A percentile compares a stretch with the other conserved stretches of the same genome.
phyloP scores from a whole-genome alignment of 2,329 filamentous ascomycete species.

The Paraconiothyrium sp. region DNA sequence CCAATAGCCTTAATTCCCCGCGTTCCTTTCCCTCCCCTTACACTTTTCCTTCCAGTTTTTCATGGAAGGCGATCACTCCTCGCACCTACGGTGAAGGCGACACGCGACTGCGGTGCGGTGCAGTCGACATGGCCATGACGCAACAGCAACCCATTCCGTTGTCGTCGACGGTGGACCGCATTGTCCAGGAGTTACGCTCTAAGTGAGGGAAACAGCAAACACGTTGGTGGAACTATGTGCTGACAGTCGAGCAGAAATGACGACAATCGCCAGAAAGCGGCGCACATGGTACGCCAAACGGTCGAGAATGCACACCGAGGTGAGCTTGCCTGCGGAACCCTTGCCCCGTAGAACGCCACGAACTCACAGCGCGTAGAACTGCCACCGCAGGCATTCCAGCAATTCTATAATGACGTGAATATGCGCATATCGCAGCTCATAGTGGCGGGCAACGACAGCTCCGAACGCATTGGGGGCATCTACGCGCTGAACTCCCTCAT shows the following conservation, averaged over 20 bases:
- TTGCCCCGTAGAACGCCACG: constrained; percentile 22
- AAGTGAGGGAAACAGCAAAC: constrained; percentile 52
- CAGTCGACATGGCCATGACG: constrained; percentile 45
- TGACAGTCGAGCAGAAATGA: constrained; percentile 51
- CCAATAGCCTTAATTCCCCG: constrained; percentile 29
- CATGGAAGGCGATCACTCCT: constrained; percentile 43
- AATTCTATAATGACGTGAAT: constrained; percentile 74
- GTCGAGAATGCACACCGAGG: constrained; percentile 58
- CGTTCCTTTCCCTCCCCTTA: constrained; percentile 16
- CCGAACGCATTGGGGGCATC: constrained; percentile 90
- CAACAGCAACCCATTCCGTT: constrained; percentile 45
- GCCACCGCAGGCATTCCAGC: constrained; percentile 78
- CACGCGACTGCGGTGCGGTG: constrained; percentile 49
- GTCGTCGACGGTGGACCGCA: constrained; percentile 58
- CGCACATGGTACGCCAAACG: constrained; percentile 54
- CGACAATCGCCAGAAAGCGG: constrained; percentile 55
- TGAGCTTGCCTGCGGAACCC: constrained; percentile 34
- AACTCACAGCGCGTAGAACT: constrained; percentile 67
- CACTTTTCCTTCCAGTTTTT: constrained; percentile 30
- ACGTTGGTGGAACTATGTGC: constrained; percentile 11
- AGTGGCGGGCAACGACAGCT: constrained; percentile 83
- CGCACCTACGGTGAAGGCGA: constrained; percentile 14
- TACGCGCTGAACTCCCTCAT: constrained; percentile 92
- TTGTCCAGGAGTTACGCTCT: constrained; percentile 66
- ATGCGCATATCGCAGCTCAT: constrained; percentile 76